These are phyloP conservation scores for Boletus edulis DNA, from an alignment of 768 basidiomycete species.

Conservation along the genomic window DNA sequence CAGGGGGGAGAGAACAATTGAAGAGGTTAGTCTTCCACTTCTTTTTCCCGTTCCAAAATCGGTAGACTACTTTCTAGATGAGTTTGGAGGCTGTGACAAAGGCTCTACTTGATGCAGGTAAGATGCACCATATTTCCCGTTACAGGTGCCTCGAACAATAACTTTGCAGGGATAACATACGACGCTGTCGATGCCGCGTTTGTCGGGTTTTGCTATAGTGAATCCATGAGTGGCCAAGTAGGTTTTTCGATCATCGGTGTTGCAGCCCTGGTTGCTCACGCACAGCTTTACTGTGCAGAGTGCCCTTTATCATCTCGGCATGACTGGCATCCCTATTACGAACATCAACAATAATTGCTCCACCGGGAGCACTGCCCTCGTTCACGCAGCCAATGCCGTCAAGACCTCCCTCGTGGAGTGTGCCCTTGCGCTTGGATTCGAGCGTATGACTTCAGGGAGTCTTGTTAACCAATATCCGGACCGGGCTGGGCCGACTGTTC, in stretches of 20 bases:
- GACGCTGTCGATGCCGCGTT: slow-evolving; percentile 68
- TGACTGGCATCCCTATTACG: slow-evolving; percentile 77
- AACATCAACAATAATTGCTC: slow-evolving; percentile 88
- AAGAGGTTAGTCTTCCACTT: slow-evolving; percentile 46
- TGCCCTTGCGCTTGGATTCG: slow-evolving; percentile 78
- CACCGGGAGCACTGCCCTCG: slow-evolving; percentile 74
- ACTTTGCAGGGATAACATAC: slow-evolving; percentile 66
- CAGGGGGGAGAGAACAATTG: slow-evolving; percentile 57
- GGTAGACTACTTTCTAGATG: not conserved
- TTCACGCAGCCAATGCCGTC: slow-evolving; percentile 63
- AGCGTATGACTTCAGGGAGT: slow-evolving; percentile 75
- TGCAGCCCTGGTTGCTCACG: not conserved
- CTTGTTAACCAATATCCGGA: slow-evolving; percentile 62
- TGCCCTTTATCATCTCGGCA: slow-evolving; percentile 75
- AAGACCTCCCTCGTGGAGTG: slow-evolving; percentile 69
- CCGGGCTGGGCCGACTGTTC: slow-evolving; percentile 40
- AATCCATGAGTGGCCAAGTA: slow-evolving; percentile 74
- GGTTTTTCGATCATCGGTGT: not conserved
- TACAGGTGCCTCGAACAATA: slow-evolving; percentile 12
- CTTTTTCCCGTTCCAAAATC: not conserved
- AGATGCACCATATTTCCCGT: not conserved
- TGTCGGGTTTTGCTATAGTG: slow-evolving; percentile 76
- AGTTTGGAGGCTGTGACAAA: slow-evolving; percentile 71
- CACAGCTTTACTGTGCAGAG: slow-evolving; percentile 38
- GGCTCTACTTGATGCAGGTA: slow-evolving; percentile 79